Evolutionary conservation across 1,139 yeast species (phyloP).

Genomic region (Blastobotrys illinoisensis): DNA sequence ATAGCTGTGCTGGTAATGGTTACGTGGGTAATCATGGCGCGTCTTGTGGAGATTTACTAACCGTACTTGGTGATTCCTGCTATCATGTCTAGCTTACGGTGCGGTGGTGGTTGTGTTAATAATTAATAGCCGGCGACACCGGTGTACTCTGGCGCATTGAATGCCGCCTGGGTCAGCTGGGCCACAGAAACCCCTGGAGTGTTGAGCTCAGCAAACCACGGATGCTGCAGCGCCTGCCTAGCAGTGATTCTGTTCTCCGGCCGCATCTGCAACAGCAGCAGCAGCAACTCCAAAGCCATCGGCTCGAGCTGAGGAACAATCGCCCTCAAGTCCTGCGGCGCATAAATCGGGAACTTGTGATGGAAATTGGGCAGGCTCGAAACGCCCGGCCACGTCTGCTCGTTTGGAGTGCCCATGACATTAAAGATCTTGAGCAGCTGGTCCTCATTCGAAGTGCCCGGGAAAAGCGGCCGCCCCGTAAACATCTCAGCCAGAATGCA

Average conservation of each 20-base stretch:
- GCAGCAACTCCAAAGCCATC: constrained; percentile 71
- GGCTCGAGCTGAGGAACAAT: constrained; percentile 74
- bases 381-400: constrained; percentile 93
- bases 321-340: constrained; percentile 77
- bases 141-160: constrained; percentile 3
- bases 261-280: constrained; percentile 76
- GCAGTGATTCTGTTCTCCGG: constrained; percentile 92
- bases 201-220: constrained; percentile 83
- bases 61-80: neutral
- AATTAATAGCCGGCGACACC: constrained; percentile 1
- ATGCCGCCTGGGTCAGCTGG: neutral
- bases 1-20: too few relatives aligned
- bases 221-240: constrained; percentile 86
- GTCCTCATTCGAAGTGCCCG: constrained; percentile 95
- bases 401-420: constrained; percentile 94
- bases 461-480: constrained; percentile 94
- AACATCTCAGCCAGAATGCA: constrained; percentile 98
- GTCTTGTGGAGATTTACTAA: neutral
- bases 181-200: neutral
- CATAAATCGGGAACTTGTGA: constrained; percentile 68
- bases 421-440: constrained; percentile 84
- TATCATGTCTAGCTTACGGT: neutral
- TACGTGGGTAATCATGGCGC: too few relatives aligned
- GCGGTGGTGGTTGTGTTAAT: neutral
- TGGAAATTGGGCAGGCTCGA: constrained; percentile 80